Conservation (phyloP, 192 early-diverging fungal species). For the Entomortierella lignicola region DNA sequence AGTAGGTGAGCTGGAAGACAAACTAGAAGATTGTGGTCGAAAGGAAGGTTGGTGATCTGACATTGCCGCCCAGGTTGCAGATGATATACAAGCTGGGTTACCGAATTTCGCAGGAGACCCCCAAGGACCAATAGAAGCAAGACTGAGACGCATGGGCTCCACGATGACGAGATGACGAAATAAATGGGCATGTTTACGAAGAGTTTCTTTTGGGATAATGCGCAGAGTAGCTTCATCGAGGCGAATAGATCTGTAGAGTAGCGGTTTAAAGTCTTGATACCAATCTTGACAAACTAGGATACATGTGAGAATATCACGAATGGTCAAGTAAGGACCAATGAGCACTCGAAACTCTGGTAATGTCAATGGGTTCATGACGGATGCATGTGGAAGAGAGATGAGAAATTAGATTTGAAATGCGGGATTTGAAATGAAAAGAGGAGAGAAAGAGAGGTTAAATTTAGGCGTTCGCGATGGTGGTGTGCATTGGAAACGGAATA, state of each 20-base stretch:
- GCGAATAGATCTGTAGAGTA: slow-evolving; percentile 19
- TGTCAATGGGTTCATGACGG: slow-evolving; percentile 10
- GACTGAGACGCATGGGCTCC: slow-evolving; percentile 31
- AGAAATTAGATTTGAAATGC: too few relatives aligned
- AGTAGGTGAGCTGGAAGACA: too few relatives aligned
- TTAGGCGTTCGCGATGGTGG: neutral
- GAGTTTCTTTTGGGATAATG: slow-evolving; percentile 7
- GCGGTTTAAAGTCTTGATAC: slow-evolving; percentile 8
- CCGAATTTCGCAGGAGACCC: neutral
- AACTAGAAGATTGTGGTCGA: neutral
- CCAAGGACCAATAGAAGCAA: neutral
- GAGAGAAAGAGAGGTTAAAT: neutral
- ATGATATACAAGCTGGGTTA: neutral
- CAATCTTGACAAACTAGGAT: slow-evolving; percentile 28
- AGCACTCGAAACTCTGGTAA: slow-evolving; percentile 28
- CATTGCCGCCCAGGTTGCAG: neutral
- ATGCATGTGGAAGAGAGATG: neutral
- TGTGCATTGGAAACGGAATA: too few relatives aligned
- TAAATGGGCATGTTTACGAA: slow-evolving; percentile 25
- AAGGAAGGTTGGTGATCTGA: neutral
- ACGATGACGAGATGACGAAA: slow-evolving; percentile 23
- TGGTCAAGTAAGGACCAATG: slow-evolving; percentile 15
- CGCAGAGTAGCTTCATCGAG: slow-evolving; percentile 27
- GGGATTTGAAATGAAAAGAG: neutral
- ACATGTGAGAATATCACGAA: slow-evolving; percentile 20